Evolutionary conservation across 2,329 filamentous ascomycete species (phyloP), one percentile per base, ranked within the genome.

Genomic region (Neocucurbitaria cava): DNA sequence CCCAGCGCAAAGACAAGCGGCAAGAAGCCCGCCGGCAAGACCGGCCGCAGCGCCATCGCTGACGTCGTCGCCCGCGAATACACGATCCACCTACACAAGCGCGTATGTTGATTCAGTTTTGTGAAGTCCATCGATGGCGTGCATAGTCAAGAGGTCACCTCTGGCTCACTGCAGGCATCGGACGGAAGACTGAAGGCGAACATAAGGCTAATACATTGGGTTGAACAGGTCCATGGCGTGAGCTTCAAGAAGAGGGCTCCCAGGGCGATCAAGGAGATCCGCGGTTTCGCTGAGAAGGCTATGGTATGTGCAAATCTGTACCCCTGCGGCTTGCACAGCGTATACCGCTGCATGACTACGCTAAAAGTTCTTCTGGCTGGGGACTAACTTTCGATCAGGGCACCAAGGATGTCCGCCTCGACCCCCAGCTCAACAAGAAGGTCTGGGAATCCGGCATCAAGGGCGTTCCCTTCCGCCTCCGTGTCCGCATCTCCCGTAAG

Each of bases 1-100:
- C 63, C 64, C 57, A 74, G 59, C 71, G 68, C 74, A 65, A 68
- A 71, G 76, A 79, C 69, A 54, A 43, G 48, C 75, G 64, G 59
- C 58, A 86, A 87, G 83, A 89, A 87, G 83, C 82, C 83, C 66
- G 78, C 85, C 75, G 83, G 81, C 79, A 89, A 89, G 85, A 72
- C 81, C 72, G 80, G 82, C 76, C 91, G 93, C 80, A 96, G 92
- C 82, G 96, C 96, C 85, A 96, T 99, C 82, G 89, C 92, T 83
- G 94, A 99, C 84, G 96, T 99, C 79, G 94, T 99, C 82, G 89
- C 95, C 77, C 92, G 95, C 87, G 96, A 99, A 87, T 99, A 99
- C 89, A 99, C 95, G 83, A 98, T 99, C 85, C 94, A 99, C 88
- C 85, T 99, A 76, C 95, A 99, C 91, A 98, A 96, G 91, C 90